Evolutionary conservation across 768 basidiomycete genomes (phyloP), one percentile per base, ranked within the genome.

Genomic region (Lanmaoa pseudosensibilis): DNA sequence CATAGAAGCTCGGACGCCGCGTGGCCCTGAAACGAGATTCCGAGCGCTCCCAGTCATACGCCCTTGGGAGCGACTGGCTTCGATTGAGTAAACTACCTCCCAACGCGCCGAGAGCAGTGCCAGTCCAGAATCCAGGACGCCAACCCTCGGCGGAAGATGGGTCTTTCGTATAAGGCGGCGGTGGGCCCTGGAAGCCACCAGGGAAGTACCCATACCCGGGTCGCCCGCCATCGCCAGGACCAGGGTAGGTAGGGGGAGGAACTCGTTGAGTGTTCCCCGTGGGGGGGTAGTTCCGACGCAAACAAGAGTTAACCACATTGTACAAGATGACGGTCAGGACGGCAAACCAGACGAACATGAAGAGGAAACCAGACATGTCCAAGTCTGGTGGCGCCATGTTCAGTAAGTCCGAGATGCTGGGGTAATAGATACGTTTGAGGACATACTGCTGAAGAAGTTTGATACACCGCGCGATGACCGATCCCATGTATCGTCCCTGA

Each of bases 91-190:
- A 63, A 58, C 82, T 82, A 27, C 84, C 81, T 2, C 85, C 88
- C 3, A 89, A 69, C 25, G 86, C 87, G 8, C 92, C 94, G 1
- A 88, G 64, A 1, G 83, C 82, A 8, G 90, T 83, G 4, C 94
- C 94, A 2, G 89, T 87, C 89, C 87, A 94, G 69, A 96, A 94
- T 4, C 92, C 92, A 12, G 89, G 87, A 40, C 75, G 70, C 83
- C 84, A 85, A 53, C 72, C 72, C 25, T 66, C 68, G 45, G 10
- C 54, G 6, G 69, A 27, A 23, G 70, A 59, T 2, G 71, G 69
- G 34, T 74, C 60, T 48, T 74, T 75, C 18, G 80, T 78, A 61
- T 88, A 86, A 0, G 87, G 85, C 21, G 88, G 85, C 0, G 80
- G 78, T 3, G 78, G 74, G 25, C 80, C 80, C 40, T 78, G 64